Conservation (phyloP, 805 yeast genomes). For the Teunomyces aglyptinius region DNA sequence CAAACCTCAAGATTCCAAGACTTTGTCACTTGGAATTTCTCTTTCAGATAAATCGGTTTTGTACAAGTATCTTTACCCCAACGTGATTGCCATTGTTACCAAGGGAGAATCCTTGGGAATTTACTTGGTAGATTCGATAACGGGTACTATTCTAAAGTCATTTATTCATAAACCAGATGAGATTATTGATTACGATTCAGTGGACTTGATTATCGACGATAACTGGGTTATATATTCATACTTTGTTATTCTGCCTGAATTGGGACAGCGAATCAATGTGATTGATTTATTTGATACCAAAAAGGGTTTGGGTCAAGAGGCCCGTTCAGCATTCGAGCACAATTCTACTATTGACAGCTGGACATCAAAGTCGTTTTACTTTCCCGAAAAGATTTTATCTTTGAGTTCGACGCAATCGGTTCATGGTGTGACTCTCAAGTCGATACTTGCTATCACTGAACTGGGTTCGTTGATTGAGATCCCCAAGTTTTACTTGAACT, state of each 20-base stretch:
- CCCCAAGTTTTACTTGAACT: constrained; percentile 69
- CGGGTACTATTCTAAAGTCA: constrained; percentile 60
- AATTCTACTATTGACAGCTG: constrained; percentile 44
- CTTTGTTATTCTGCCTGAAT: constrained; percentile 47
- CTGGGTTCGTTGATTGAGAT: constrained; percentile 62
- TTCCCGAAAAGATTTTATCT: constrained; percentile 56
- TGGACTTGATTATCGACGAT: constrained; percentile 68
- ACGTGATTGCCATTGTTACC: constrained; percentile 52
- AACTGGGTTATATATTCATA: constrained; percentile 78
- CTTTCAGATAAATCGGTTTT: constrained; percentile 69
- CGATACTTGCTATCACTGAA: constrained; percentile 56
- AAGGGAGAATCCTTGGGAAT: constrained; percentile 35
- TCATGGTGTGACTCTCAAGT: constrained; percentile 57
- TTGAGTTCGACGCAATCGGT: constrained; percentile 44
- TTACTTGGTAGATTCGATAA: constrained; percentile 61
- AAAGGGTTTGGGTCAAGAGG: constrained; percentile 42
- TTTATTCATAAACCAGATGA: constrained; percentile 39
- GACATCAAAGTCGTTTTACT: constrained; percentile 54
- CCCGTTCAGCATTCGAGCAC: constrained; percentile 32
- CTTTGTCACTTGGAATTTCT: constrained; percentile 62
- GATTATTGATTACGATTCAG: constrained; percentile 35
- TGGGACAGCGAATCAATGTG: constrained; percentile 58
- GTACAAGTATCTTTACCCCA: constrained; percentile 81
- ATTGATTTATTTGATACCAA: constrained; percentile 76
- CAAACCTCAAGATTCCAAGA: constrained; percentile 21